phyloP scores from a whole-genome alignment of 2,329 filamentous ascomycete species.

The Aspergillus sp. region DNA sequence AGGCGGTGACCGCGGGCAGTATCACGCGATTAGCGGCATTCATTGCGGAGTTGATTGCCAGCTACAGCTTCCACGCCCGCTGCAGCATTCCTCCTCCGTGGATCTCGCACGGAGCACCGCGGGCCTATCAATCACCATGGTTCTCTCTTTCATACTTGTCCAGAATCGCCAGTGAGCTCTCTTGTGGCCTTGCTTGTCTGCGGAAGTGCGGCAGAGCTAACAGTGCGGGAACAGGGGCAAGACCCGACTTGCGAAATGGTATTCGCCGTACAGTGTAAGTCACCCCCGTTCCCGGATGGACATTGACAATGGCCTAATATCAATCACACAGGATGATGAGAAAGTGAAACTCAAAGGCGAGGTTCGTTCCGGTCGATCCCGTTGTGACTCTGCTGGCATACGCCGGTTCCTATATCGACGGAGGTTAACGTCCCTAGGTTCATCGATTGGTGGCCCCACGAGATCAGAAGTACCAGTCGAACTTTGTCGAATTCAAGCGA shows the following conservation, averaged over 20 bases:
- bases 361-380: constrained; percentile 48
- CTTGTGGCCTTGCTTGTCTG: neutral
- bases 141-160: constrained; percentile 86
- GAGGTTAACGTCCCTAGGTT: constrained; percentile 55
- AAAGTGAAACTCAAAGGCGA: constrained; percentile 99
- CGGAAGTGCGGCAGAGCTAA: constrained; percentile 16
- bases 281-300: neutral
- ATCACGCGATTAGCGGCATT: constrained; percentile 25
- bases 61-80: constrained; percentile 1
- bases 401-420: neutral
- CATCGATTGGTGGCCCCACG: constrained; percentile 96
- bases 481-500: constrained; percentile 82
- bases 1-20: constrained; percentile 31
- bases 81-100: constrained; percentile 20
- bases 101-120: constrained; percentile 14
- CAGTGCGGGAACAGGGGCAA: constrained; percentile 69
- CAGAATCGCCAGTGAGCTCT: constrained; percentile 78
- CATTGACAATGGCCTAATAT: neutral
- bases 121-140: constrained; percentile 36
- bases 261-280: constrained; percentile 83
- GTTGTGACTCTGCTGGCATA: neutral
- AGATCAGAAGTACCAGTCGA: constrained; percentile 99
- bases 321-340: constrained; percentile 71
- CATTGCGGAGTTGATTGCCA: constrained; percentile 17
- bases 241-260: constrained; percentile 98